phyloP scores from a whole-genome alignment of 2,329 filamentous ascomycete species.

The Colletotrichum abscissum region DNA sequence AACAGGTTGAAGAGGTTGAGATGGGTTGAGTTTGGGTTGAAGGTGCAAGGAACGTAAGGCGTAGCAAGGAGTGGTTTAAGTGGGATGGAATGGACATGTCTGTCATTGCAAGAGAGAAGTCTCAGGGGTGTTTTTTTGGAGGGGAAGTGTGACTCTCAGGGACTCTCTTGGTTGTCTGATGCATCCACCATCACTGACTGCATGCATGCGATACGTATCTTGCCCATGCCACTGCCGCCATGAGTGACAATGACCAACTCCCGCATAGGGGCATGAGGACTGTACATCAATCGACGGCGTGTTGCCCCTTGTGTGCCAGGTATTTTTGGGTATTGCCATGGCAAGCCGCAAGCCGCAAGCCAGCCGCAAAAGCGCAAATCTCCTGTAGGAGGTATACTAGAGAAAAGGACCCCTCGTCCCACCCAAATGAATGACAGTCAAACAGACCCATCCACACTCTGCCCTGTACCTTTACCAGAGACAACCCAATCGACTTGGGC shows the following conservation, averaged over 20 bases:
- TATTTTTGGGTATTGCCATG: conserved; percentile 30
- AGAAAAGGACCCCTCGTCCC: conserved; percentile 24
- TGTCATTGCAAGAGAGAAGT: neutral
- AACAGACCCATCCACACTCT: neutral
- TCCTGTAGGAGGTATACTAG: neutral
- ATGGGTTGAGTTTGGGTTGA: conserved; percentile 22
- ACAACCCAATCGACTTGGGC: neutral
- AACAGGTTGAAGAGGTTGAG: conserved; percentile 21
- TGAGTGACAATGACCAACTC: neutral
- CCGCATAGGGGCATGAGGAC: conserved; percentile 1
- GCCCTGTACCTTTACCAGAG: neutral
- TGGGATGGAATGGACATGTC: conserved; percentile 18
- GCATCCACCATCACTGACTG: neutral
- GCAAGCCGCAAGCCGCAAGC: neutral
- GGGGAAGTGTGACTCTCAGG: neutral
- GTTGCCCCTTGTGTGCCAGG: conserved; percentile 21
- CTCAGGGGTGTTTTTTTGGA: neutral
- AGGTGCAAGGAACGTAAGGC: conserved; percentile 24
- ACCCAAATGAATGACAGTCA: conserved; percentile 1
- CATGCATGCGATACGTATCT: neutral
- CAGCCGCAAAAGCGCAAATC: neutral
- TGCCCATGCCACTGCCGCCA: neutral
- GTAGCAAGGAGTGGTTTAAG: conserved; percentile 31
- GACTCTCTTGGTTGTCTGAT: neutral
- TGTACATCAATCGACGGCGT: conserved; percentile 30